These are phyloP conservation scores for Podosphaera xanthii DNA, from an alignment of 2,329 filamentous ascomycete genomes.

Conservation along the genomic window DNA sequence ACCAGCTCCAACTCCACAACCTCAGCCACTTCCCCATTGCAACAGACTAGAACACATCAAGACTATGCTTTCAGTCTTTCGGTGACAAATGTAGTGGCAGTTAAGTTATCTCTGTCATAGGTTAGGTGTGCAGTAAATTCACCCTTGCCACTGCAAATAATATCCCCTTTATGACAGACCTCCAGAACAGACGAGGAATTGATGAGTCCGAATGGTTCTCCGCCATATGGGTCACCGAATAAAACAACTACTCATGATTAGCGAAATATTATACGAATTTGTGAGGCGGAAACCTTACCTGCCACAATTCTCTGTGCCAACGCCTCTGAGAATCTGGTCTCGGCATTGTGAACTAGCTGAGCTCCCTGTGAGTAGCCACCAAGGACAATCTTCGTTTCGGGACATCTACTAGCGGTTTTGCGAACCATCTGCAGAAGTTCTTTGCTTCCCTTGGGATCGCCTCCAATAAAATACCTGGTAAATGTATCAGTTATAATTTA, in stretches of 20 bases:
- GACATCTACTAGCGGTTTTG: neutral
- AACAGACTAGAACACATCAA: no score
- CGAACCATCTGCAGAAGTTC: neutral
- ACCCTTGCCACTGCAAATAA: conserved; percentile 25
- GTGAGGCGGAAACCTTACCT: neutral
- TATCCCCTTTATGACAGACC: conserved; percentile 26
- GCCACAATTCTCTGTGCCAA: conserved; percentile 6
- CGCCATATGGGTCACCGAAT: conserved; percentile 20
- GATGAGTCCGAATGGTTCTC: conserved; percentile 9
- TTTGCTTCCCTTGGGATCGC: neutral
- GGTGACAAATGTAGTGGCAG: conserved; percentile 18
- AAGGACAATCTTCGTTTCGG: neutral
- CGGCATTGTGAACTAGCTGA: conserved; percentile 1
- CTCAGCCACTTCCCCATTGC: no score
- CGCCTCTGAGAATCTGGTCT: neutral
- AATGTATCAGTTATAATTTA: neutral
- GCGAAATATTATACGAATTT: no score
- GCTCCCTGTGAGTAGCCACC: conserved; percentile 1
- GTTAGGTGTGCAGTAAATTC: conserved; percentile 20
- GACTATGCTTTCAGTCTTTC: no score
- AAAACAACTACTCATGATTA: conserved; percentile 17
- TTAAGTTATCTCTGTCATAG: conserved; percentile 18
- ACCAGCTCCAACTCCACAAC: no score
- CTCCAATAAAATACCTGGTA: neutral
- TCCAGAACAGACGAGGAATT: conserved; percentile 17